Conservation (phyloP, 257 asterid species). For the Mitragyna speciosa region DNA sequence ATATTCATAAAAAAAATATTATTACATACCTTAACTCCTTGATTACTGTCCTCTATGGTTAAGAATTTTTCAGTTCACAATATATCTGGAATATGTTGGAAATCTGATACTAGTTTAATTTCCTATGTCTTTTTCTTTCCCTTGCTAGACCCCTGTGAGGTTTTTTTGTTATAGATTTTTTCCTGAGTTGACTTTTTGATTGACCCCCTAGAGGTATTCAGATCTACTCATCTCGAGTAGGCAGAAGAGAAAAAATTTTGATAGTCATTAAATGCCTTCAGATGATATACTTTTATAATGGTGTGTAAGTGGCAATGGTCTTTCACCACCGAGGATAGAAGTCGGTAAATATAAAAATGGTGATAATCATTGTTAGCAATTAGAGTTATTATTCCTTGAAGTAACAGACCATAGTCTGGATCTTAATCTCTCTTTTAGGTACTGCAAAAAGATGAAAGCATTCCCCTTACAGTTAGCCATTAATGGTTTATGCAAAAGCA, state of each 20-base stretch:
- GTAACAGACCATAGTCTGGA: background rate
- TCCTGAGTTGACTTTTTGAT: background rate
- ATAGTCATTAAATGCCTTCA: no score
- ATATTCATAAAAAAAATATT: no score
- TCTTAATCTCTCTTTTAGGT: background rate
- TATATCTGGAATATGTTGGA: background rate
- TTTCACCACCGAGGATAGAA: background rate
- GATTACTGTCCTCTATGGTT: background rate
- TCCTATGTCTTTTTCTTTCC: background rate
- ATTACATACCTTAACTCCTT: background rate
- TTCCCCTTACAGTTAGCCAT: background rate
- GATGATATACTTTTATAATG: background rate
- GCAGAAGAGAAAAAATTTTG: background rate
- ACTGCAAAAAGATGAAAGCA: background rate
- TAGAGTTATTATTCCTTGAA: background rate
- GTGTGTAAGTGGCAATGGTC: background rate
- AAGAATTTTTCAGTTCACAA: background rate
- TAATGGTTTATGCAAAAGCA: constrained; percentile 1
- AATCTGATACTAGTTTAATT: background rate
- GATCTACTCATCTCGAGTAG: background rate
- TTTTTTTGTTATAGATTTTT: background rate
- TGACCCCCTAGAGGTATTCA: no score
- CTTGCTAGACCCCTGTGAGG: background rate
- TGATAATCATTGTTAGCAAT: background rate
- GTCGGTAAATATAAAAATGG: background rate